Base-by-base conservation (phyloP, 768 basidiomycete genomes). In the Leccinellum luteum region DNA sequence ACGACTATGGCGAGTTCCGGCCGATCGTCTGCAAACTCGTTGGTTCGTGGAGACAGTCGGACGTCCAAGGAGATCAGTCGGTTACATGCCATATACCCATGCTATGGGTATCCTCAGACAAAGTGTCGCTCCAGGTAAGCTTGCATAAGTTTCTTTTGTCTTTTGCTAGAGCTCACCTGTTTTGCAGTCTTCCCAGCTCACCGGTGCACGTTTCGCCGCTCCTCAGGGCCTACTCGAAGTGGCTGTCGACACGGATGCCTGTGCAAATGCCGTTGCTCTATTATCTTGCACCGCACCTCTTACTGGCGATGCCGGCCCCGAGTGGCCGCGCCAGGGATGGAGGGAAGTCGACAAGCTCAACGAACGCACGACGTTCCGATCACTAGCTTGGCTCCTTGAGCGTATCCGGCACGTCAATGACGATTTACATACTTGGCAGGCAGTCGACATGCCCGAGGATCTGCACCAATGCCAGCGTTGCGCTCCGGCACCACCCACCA, bases 301-400 rank as follows among this genome's bases (percentile, higher is more conserved):
- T 52, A 78, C 78, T 14, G 80, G 81, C 13, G 82, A 90, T 66
- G 87, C 86, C 14, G 87, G 87, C 28, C 67, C 82, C 1, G 88
- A 93, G 65, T 98, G 95, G 95, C 84, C 89, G 6, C 78, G 76
- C 30, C 84, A 81, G 13, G 59, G 65, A 6, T 97, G 92, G 92
- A 76, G 73, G 43, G 89, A 93, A 64, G 84, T 98, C 45, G 92
- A 96, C 70, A 88, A 90, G 63, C 77, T 92, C 9, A 88, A 95
- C 63, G 92, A 96, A 67, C 86, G 94, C 4, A 76, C 81, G 12
- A 87, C 85, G 1, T 96, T 94, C 78, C 84, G 83, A 59, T 78
- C 86, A 5, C 69, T 96, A 15, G 89, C 93, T 2, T 98, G 95
- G 94, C 74, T 97, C 19, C 76, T 92, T 23, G 91, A 94, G 67